Conservation (phyloP, 1,284 basidiomycete genomes). For the Earliella scabrosa region DNA sequence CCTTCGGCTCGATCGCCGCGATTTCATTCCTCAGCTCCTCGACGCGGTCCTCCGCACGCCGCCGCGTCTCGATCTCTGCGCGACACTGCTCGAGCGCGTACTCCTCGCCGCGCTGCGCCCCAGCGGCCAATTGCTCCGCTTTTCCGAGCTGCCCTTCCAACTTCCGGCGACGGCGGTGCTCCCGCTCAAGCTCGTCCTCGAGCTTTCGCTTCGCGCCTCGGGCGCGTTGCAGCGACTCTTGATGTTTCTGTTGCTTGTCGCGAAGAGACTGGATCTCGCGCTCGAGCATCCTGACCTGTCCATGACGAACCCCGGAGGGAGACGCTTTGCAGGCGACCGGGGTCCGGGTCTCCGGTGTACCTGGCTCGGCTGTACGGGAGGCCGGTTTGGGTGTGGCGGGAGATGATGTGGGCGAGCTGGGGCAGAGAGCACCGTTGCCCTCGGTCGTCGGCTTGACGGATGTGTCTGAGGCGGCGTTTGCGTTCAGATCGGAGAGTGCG, state of each 20-base stretch:
- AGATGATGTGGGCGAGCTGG: too few relatives aligned
- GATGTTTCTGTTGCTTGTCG: slow-evolving; percentile 38
- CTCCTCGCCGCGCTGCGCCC: slow-evolving; percentile 40
- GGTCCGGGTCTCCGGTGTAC: not conserved
- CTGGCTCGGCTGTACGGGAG: not conserved
- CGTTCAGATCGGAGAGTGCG: too few relatives aligned
- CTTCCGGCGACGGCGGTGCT: slow-evolving; percentile 48
- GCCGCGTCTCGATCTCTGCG: slow-evolving; percentile 43
- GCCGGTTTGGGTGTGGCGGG: not conserved
- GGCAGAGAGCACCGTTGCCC: not conserved
- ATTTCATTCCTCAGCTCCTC: slow-evolving; percentile 26
- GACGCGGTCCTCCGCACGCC: slow-evolving; percentile 42
- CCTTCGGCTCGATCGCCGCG: slow-evolving; percentile 12
- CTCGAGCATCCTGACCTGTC: slow-evolving; percentile 35
- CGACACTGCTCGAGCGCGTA: slow-evolving; percentile 44
- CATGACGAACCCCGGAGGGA: slow-evolving; percentile 3
- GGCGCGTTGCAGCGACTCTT: slow-evolving; percentile 35
- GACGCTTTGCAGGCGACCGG: not conserved
- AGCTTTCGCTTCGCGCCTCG: slow-evolving; percentile 50
- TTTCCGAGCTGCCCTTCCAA: slow-evolving; percentile 44
- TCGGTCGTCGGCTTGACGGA: too few relatives aligned
- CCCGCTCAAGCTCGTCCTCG: slow-evolving; percentile 46
- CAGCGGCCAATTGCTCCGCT: slow-evolving; percentile 38
- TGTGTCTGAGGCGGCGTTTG: too few relatives aligned
- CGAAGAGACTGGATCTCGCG: slow-evolving; percentile 47